Evolutionary conservation across 495 filamentous ascomycete species (phyloP).

Genomic region (Choiromyces venosus): DNA sequence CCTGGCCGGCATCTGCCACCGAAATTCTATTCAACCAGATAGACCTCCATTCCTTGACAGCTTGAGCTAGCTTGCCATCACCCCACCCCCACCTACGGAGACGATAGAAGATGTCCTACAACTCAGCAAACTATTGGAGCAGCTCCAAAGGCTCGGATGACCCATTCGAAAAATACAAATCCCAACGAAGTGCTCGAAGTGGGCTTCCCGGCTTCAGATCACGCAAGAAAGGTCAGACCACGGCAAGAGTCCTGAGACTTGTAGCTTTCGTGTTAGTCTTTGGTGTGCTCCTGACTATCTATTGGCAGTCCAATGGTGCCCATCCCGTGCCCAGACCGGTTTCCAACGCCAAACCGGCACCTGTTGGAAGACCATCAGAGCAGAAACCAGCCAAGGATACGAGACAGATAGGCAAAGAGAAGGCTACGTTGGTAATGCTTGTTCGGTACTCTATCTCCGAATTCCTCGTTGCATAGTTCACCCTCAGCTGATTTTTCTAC

Average conservation of each 20-base stretch:
- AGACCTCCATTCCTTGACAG: neutral
- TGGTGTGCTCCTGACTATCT: conserved; percentile 26
- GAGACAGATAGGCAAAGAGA: conserved; percentile 36
- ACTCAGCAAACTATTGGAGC: conserved; percentile 31
- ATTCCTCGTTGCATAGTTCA: conserved; percentile 5
- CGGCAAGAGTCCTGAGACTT: conserved; percentile 11
- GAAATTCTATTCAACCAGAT: neutral
- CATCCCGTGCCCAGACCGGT: conserved; percentile 8
- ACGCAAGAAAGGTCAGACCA: conserved; percentile 23
- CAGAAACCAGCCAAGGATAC: conserved; percentile 9
- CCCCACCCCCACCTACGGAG: neutral
- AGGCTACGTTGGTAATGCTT: conserved; percentile 40
- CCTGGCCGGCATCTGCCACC: neutral
- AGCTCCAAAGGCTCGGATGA: conserved; percentile 29
- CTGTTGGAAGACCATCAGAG: neutral
- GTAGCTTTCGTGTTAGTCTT: conserved; percentile 28
- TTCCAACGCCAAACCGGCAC: neutral
- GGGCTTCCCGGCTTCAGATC: conserved; percentile 28
- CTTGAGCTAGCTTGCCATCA: neutral
- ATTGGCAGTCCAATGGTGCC: conserved; percentile 25
- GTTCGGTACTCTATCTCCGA: conserved; percentile 29
- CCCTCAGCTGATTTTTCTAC: conserved; percentile 26
- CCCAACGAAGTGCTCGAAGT: conserved; percentile 23
- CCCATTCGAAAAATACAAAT: conserved; percentile 35
- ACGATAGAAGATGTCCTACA: conserved; percentile 22